Evolutionary conservation across 2,329 filamentous ascomycete species (phyloP).

Genomic region (Hypocreales sp.): DNA sequence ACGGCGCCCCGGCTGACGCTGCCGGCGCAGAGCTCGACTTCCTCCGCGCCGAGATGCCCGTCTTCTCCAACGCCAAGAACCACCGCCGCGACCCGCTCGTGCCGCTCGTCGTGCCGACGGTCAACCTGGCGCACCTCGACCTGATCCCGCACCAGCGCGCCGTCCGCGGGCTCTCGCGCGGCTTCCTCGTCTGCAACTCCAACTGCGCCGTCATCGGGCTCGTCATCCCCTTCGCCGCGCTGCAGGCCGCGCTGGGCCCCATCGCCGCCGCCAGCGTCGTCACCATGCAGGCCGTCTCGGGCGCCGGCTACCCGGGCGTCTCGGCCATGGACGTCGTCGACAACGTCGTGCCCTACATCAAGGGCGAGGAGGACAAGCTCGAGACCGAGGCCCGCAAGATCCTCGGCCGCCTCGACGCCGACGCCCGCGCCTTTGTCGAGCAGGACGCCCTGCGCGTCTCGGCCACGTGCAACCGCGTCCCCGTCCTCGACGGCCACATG

Average conservation of each 20-base stretch:
- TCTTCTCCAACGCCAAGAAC: slow-evolving; percentile 98
- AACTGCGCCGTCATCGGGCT: slow-evolving; percentile 96
- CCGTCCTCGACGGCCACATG: slow-evolving; percentile 90
- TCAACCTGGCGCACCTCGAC: slow-evolving; percentile 77
- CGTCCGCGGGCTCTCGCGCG: slow-evolving; percentile 57
- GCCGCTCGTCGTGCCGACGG: slow-evolving; percentile 85
- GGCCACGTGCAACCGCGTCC: slow-evolving; percentile 82
- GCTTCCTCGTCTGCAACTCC: slow-evolving; percentile 93
- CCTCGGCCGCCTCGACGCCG: slow-evolving; percentile 57
- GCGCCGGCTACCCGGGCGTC: slow-evolving; percentile 81
- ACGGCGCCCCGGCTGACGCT: too few species aligned
- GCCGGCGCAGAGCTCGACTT: slow-evolving; percentile 69
- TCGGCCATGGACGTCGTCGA: slow-evolving; percentile 92
- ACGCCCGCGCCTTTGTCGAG: slow-evolving; percentile 60
- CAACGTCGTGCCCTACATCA: slow-evolving; percentile 89
- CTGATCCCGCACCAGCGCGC: slow-evolving; percentile 80
- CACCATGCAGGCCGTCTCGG: slow-evolving; percentile 88
- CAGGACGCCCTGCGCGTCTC: slow-evolving; percentile 62
- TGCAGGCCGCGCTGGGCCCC: slow-evolving; percentile 73
- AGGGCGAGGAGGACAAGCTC: slow-evolving; percentile 90
- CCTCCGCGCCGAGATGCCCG: slow-evolving; percentile 69
- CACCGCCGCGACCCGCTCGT: slow-evolving; percentile 82
- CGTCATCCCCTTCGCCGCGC: slow-evolving; percentile 84
- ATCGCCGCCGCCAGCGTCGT: slow-evolving; percentile 66
- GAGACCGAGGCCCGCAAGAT: slow-evolving; percentile 94